These are phyloP conservation scores for Eimeria sp. DNA, from an alignment of 169 alveolate genomes.

Conservation along the genomic window DNA sequence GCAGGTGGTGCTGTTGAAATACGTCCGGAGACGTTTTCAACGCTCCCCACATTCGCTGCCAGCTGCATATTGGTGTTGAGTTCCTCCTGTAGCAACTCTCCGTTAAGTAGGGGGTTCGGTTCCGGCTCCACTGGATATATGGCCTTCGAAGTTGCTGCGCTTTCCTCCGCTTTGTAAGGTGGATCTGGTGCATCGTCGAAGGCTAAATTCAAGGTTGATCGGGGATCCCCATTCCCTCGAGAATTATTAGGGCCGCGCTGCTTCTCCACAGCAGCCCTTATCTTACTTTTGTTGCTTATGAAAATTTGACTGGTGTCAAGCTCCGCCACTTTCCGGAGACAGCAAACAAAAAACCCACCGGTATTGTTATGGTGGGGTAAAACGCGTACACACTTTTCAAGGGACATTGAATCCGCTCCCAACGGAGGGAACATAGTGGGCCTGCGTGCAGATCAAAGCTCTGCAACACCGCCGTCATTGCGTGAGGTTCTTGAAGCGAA, in stretches of 20 bases:
- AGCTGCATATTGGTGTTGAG: background rate
- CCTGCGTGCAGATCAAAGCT: conserved; percentile 43
- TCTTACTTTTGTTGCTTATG: conserved; percentile 69
- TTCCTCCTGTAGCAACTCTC: conserved; percentile 7
- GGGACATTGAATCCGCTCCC: conserved; percentile 81
- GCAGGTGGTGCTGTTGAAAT: background rate
- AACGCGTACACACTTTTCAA: conserved; percentile 92
- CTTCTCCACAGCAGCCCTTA: conserved; percentile 41
- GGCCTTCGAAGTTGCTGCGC: background rate
- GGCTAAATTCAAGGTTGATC: background rate
- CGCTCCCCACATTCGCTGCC: background rate
- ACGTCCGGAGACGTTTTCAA: background rate
- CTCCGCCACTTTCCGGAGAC: conserved; percentile 67
- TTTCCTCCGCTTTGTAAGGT: background rate
- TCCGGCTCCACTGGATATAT: conserved; percentile 23
- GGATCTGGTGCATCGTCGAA: background rate
- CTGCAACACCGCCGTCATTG: background rate
- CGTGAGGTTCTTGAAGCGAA: background rate
- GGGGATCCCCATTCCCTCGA: background rate
- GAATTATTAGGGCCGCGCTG: background rate
- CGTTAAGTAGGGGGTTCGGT: conserved; percentile 36
- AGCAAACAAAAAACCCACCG: conserved; percentile 96
- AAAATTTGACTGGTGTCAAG: conserved; percentile 38
- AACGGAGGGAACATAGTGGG: conserved; percentile 89
- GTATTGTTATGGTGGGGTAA: conserved; percentile 97